phyloP scores from a whole-genome alignment of 1,284 basidiomycete species.

The Waitea zeae region DNA sequence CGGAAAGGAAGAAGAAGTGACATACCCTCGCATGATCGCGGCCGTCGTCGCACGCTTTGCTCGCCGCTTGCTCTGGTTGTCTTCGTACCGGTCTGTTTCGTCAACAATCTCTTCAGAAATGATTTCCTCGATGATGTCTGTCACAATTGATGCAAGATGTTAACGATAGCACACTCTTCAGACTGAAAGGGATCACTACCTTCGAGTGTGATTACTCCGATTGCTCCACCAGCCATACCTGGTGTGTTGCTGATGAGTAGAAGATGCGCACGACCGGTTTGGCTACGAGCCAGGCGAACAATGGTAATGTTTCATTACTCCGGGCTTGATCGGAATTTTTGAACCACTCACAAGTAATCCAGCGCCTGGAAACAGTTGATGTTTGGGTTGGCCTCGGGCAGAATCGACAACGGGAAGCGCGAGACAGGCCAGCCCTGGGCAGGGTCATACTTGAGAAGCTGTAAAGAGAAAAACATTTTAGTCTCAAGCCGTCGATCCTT shows the following conservation, averaged over 20 bases:
- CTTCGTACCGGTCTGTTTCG: constrained; percentile 78
- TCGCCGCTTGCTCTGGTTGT: constrained; percentile 62
- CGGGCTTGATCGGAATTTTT: neutral
- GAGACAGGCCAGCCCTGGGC: constrained; percentile 63
- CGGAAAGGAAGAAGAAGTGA: constrained; percentile 6
- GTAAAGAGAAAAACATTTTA: too few species aligned
- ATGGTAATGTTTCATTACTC: too few species aligned
- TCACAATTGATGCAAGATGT: neutral
- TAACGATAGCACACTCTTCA: constrained; percentile 1
- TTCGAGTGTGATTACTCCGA: constrained; percentile 72
- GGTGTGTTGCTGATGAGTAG: constrained; percentile 77
- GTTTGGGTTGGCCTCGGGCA: constrained; percentile 79
- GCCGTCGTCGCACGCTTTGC: constrained; percentile 59
- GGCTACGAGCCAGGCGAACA: constrained; percentile 36
- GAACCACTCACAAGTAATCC: constrained; percentile 57
- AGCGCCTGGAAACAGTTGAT: constrained; percentile 79
- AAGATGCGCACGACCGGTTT: constrained; percentile 90
- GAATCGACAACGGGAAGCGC: constrained; percentile 57
- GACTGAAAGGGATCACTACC: constrained; percentile 19
- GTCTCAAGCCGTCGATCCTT: too few species aligned
- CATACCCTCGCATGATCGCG: constrained; percentile 67
- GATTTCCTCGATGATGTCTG: constrained; percentile 74
- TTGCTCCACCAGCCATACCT: constrained; percentile 62
- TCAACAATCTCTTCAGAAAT: constrained; percentile 82
- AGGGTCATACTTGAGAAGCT: constrained; percentile 87